phyloP scores from a whole-genome alignment of 495 filamentous ascomycete species.

The Penicillium desertorum region DNA sequence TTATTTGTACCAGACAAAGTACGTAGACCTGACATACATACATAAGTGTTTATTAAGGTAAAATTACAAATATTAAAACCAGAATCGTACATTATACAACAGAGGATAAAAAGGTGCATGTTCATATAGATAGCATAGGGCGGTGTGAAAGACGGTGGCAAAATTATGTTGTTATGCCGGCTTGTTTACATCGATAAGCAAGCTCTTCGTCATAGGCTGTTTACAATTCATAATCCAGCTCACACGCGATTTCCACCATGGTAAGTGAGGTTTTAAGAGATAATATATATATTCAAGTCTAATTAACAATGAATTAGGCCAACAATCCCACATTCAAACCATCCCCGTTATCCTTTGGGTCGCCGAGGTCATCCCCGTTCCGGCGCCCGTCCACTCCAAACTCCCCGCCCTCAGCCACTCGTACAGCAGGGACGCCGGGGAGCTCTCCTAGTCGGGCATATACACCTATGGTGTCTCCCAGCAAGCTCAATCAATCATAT shows the following conservation, averaged over 20 bases:
- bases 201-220: constrained; percentile 13
- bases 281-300: not conserved
- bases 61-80: not conserved
- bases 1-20: not conserved
- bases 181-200: constrained; percentile 14
- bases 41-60: not conserved
- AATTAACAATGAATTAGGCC: constrained; percentile 27
- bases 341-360: constrained; percentile 67
- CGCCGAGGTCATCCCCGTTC: constrained; percentile 72
- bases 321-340: constrained; percentile 62
- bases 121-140: not conserved
- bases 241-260: constrained; percentile 20
- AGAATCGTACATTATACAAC: not conserved
- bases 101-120: not conserved
- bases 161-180: not conserved
- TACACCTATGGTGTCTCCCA: constrained; percentile 46
- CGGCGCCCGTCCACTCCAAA: constrained; percentile 57
- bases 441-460: constrained; percentile 47
- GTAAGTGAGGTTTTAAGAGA: constrained; percentile 15
- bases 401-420: constrained; percentile 43
- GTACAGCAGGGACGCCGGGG: constrained; percentile 38
- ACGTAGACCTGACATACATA: not conserved
- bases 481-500: constrained; percentile 50
- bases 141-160: constrained; percentile 5
- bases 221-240: constrained; percentile 4